These are phyloP conservation scores for Echinosphaeria canescens DNA, from an alignment of 2,329 filamentous ascomycete genomes.

Conservation along the genomic window DNA sequence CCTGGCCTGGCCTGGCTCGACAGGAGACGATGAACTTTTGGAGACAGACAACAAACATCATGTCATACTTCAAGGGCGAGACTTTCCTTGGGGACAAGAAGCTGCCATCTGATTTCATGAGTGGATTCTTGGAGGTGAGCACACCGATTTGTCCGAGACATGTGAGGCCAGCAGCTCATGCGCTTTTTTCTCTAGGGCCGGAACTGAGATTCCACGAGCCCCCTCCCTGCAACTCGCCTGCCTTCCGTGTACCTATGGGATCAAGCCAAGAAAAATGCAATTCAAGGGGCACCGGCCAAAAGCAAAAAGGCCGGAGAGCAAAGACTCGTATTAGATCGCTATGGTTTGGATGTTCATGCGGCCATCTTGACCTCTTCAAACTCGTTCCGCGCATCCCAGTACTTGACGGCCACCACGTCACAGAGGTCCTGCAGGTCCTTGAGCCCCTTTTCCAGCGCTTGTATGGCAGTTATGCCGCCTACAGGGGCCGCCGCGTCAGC, in stretches of 20 bases:
- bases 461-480: slow-evolving; percentile 64
- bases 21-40: slow-evolving; percentile 98
- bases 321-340: too few relatives aligned
- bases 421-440: slow-evolving; percentile 78
- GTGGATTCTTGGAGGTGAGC: slow-evolving; percentile 81
- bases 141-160: not conserved
- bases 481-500: not conserved
- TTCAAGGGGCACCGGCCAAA: too few relatives aligned
- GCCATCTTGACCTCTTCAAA: too few relatives aligned
- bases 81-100: slow-evolving; percentile 52
- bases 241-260: too few relatives aligned
- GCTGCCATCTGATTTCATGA: slow-evolving; percentile 79
- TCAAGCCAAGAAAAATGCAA: too few relatives aligned
- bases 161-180: not conserved
- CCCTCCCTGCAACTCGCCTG: too few relatives aligned
- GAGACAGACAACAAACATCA: slow-evolving; percentile 90
- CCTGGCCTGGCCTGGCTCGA: slow-evolving; percentile 1
- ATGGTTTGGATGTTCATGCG: too few relatives aligned
- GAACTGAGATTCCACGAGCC: too few relatives aligned
- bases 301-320: too few relatives aligned
- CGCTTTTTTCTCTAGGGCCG: slow-evolving; percentile 11
- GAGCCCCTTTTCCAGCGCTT: slow-evolving; percentile 79
- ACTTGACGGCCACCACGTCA: slow-evolving; percentile 85
- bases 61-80: slow-evolving; percentile 91
- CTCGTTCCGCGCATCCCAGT: slow-evolving; percentile 20